phyloP scores from a whole-genome alignment of 2,329 filamentous ascomycete genomes.

The Huntiella decipiens region DNA sequence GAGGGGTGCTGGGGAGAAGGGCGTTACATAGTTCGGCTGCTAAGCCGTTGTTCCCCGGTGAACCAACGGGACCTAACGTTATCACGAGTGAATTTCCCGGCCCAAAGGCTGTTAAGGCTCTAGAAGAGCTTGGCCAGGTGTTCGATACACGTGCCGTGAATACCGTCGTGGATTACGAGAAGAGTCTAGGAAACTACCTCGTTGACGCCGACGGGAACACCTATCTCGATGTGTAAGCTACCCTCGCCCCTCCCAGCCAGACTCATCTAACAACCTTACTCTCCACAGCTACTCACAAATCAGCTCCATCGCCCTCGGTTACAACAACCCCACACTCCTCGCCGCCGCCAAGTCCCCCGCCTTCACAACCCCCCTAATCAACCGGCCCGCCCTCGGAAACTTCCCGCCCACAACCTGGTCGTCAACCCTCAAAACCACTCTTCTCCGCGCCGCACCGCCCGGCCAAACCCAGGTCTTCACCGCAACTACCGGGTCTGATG shows the following conservation, averaged over 20 bases:
- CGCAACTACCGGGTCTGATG: conserved; percentile 59
- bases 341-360: conserved; percentile 47
- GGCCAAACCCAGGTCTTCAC: conserved; percentile 68
- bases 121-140: conserved; percentile 53
- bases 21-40: background rate
- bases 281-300: conserved; percentile 51
- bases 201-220: conserved; percentile 53
- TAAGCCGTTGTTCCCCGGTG: conserved; percentile 25
- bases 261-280: background rate
- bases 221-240: conserved; percentile 48
- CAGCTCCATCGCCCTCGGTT: conserved; percentile 66
- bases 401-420: conserved; percentile 64
- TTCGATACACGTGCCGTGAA: conserved; percentile 78
- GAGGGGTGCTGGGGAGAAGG: no score
- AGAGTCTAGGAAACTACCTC: conserved; percentile 66
- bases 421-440: conserved; percentile 48
- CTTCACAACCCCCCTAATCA: conserved; percentile 56
- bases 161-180: conserved; percentile 58
- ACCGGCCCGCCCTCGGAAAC: conserved; percentile 62
- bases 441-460: conserved; percentile 54
- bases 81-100: conserved; percentile 50
- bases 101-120: conserved; percentile 49
- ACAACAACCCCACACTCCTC: conserved; percentile 56
- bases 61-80: conserved; percentile 33
- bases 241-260: background rate